These are phyloP conservation scores for Kwoniella shandongensis DNA, from an alignment of 768 basidiomycete genomes.

Conservation along the genomic window DNA sequence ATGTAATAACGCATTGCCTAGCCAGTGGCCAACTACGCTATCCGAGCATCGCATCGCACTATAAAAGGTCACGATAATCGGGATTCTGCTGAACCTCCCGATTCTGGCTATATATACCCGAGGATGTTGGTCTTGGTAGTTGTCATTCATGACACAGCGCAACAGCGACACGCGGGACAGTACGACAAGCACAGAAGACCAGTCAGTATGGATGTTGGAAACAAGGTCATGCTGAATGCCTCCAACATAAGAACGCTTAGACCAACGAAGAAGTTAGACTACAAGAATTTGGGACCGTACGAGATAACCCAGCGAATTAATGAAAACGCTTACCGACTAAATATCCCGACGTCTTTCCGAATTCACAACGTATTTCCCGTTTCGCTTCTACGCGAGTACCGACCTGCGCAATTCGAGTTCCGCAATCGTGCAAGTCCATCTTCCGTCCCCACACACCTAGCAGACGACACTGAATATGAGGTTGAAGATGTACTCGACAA, in stretches of 20 bases:
- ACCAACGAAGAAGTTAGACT: conserved; percentile 34
- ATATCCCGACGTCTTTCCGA: conserved; percentile 18
- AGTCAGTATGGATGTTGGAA: conserved; percentile 29
- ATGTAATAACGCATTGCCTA: too few relatives aligned
- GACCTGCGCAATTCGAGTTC: background rate
- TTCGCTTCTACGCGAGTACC: conserved; percentile 19
- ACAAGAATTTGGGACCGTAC: conserved; percentile 31
- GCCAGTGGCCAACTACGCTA: too few relatives aligned
- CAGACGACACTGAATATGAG: too few relatives aligned
- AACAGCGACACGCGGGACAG: conserved; percentile 41
- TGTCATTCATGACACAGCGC: conserved; percentile 22
- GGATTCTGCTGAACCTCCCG: too few relatives aligned
- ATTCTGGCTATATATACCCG: too few relatives aligned
- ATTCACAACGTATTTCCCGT: conserved; percentile 38
- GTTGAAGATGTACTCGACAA: too few relatives aligned
- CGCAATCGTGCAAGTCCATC: too few relatives aligned
- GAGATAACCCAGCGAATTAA: conserved; percentile 17
- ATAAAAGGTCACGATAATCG: too few relatives aligned
- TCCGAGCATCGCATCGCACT: too few relatives aligned
- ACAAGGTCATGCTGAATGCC: conserved; percentile 25
- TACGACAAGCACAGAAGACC: conserved; percentile 21
- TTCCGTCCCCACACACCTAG: too few relatives aligned
- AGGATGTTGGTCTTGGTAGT: too few relatives aligned
- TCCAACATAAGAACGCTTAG: conserved; percentile 27
- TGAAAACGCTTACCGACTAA: conserved; percentile 21